Conservation (phyloP, 108 stramenopile genomes). For the Cyclostephanos tholiformis region DNA sequence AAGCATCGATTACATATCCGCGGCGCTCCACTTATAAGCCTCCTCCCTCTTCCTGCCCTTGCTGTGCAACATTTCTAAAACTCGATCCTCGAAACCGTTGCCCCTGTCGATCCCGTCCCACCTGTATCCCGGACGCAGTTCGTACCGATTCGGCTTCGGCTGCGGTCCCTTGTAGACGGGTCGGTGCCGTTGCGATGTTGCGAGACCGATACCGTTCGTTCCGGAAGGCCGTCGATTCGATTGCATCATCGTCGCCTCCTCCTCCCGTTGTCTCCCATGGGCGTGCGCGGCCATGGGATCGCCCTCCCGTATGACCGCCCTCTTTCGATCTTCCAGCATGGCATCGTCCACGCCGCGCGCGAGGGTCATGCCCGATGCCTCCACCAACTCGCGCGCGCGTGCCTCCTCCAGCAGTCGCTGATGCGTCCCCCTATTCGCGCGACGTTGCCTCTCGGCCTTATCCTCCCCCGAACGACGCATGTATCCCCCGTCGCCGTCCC, state of each 20-base stretch:
- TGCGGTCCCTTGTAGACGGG: constrained; percentile 95
- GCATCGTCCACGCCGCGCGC: constrained; percentile 80
- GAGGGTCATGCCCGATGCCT: constrained; percentile 67
- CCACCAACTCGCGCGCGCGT: constrained; percentile 48
- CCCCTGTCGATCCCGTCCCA: constrained; percentile 98
- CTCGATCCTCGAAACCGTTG: constrained; percentile 93
- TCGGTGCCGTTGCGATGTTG: constrained; percentile 37
- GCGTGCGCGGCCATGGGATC: constrained; percentile 95
- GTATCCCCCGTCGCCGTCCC: constrained; percentile 39
- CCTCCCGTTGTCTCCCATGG: constrained; percentile 41
- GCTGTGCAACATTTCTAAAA: constrained; percentile 62
- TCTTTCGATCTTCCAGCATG: constrained; percentile 64
- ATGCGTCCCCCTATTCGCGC: constrained; percentile 58
- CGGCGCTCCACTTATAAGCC: constrained; percentile 71
- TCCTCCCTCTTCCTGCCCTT: constrained; percentile 67
- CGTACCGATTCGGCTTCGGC: constrained; percentile 93
- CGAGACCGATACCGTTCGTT: background rate
- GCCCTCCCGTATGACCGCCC: constrained; percentile 78
- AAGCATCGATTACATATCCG: constrained; percentile 71
- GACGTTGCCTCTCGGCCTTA: constrained; percentile 51
- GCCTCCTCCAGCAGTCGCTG: constrained; percentile 76
- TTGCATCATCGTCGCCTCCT: constrained; percentile 7
- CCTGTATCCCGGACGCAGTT: constrained; percentile 94
- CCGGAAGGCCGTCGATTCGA: constrained; percentile 15
- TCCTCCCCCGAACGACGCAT: constrained; percentile 30